A percentile compares a stretch with the other conserved stretches of the same genome.
Conservation (phyloP, 2,329 filamentous ascomycete genomes). For the Aspergillus novoparasiticus region DNA sequence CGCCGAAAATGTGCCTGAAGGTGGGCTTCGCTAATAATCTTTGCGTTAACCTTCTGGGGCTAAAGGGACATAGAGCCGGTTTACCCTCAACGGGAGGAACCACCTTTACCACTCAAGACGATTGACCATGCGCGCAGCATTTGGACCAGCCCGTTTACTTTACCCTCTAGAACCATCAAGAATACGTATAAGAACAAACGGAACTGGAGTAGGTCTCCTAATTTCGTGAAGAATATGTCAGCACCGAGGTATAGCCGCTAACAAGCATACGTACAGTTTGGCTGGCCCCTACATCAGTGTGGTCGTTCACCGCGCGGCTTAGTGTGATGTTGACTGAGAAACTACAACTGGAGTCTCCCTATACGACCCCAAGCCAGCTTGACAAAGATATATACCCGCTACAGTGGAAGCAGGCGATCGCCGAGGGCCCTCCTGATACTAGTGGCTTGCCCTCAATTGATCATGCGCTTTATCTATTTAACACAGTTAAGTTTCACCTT, state of each 20-base stretch:
- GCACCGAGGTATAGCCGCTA: neutral
- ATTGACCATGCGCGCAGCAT: constrained; percentile 17
- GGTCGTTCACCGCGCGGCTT: constrained; percentile 29
- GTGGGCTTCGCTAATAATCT: neutral
- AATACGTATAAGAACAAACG: constrained; percentile 20
- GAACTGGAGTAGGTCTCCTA: constrained; percentile 38
- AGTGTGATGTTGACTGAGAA: constrained; percentile 27
- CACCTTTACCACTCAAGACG: constrained; percentile 15
- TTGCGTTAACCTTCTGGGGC: constrained; percentile 18
- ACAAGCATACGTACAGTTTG: constrained; percentile 17
- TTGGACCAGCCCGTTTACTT: constrained; percentile 28
- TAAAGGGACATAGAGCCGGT: neutral
- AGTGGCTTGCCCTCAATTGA: constrained; percentile 36
- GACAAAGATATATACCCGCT: constrained; percentile 35
- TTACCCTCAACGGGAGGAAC: constrained; percentile 10
- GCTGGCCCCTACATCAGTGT: constrained; percentile 26
- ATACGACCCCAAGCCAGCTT: constrained; percentile 23
- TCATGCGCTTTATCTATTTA: constrained; percentile 26
- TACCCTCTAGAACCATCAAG: constrained; percentile 25
- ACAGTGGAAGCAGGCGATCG: constrained; percentile 15
- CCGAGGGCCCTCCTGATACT: constrained; percentile 31
- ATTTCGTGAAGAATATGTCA: neutral
- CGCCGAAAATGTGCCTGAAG: neutral
- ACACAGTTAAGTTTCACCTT: constrained; percentile 43
- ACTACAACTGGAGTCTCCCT: constrained; percentile 30